Percentiles rank a stretch among this genome's conserved stretches.
Conservation (phyloP, 2,329 filamentous ascomycete species). For the Cercospora nicotianae region DNA sequence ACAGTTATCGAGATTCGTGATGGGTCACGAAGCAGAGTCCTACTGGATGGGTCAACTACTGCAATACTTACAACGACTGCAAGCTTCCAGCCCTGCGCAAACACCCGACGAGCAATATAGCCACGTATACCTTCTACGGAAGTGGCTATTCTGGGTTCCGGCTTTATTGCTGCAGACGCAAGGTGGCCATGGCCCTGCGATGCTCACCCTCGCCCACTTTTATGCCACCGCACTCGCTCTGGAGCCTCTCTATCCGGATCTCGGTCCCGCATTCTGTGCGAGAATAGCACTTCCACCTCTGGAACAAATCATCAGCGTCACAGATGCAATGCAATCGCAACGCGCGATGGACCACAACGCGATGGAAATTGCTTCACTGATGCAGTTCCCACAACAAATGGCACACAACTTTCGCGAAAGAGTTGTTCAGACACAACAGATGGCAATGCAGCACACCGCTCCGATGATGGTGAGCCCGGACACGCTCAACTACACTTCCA, state of each 20-base stretch:
- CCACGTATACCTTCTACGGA: slow-evolving; percentile 80
- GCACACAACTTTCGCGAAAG: slow-evolving; percentile 44
- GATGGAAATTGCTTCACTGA: slow-evolving; percentile 47
- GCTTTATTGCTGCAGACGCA: slow-evolving; percentile 77
- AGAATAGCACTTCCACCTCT: slow-evolving; percentile 73
- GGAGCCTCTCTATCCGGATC: slow-evolving; percentile 87
- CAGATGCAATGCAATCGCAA: slow-evolving; percentile 63
- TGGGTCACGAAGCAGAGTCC: slow-evolving; percentile 47
- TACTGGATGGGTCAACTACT: slow-evolving; percentile 52
- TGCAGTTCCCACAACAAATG: slow-evolving; percentile 49
- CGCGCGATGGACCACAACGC: slow-evolving; percentile 44
- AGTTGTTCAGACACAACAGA: slow-evolving; percentile 27
- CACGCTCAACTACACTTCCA: slow-evolving; percentile 34
- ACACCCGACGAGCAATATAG: slow-evolving; percentile 81
- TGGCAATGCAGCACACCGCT: slow-evolving; percentile 17
- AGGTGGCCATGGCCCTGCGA: slow-evolving; percentile 70
- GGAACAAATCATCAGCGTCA: slow-evolving; percentile 78
- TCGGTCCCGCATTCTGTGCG: slow-evolving; percentile 77
- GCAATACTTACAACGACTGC: slow-evolving; percentile 49
- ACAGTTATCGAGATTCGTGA: slow-evolving; percentile 46
- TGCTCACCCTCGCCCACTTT: slow-evolving; percentile 85
- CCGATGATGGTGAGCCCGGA: slow-evolving; percentile 28
- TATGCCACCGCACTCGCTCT: slow-evolving; percentile 85
- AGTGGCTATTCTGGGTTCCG: slow-evolving; percentile 96
- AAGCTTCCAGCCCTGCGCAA: slow-evolving; percentile 44